Evolutionary conservation across 306 rosid species (phyloP), one percentile per base, ranked within the genome.

Genomic region (Prunus padus): DNA sequence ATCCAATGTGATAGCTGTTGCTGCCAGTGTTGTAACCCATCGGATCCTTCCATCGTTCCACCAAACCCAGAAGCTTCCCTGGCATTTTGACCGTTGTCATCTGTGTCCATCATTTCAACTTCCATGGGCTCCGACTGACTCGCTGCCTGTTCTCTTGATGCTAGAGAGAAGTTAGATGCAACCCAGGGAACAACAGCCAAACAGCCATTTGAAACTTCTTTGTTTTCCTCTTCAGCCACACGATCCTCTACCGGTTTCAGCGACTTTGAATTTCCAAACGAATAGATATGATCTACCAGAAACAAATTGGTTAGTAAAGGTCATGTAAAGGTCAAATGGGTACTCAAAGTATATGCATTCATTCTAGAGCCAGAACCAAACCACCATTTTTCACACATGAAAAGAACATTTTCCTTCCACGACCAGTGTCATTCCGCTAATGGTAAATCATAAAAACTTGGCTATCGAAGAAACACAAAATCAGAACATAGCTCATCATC

Each of bases 111-210:
- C 89, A 89, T 81, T 52, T 79, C 82, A 8, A 50, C 71, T 23
- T 84, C 82, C 67, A 72, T 66, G 26, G 81, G 50, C n/a, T 28
- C 60, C 15, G 26, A 22, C 15, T 61, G 31, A 70, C 69, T 20
- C 7, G 79, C 64, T 18, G 22, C 85, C 47, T 74, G 78, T 20
- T 16, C 72, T 57, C 75, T 72, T 26, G 77, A 45, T 16, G 49
- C 65, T 67, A 19, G 33, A 20, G 85, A 74, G 65, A 61, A 50
- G 51, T 50, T 66, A 18, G 62, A 59, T 61, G 70, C 65, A 33
- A 85, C 86, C 85, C 88, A 83, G 0, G 93, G 91, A 51, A 89
- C 83, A 62, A 85, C 63, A 25, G 83, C 91, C 79, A 65, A 33
- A 63, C 75, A 63, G 6, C 77, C 75, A 45, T 73, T 80, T 72